phyloP scores from a whole-genome alignment of 768 basidiomycete genomes.

The Calocera viscosa region DNA sequence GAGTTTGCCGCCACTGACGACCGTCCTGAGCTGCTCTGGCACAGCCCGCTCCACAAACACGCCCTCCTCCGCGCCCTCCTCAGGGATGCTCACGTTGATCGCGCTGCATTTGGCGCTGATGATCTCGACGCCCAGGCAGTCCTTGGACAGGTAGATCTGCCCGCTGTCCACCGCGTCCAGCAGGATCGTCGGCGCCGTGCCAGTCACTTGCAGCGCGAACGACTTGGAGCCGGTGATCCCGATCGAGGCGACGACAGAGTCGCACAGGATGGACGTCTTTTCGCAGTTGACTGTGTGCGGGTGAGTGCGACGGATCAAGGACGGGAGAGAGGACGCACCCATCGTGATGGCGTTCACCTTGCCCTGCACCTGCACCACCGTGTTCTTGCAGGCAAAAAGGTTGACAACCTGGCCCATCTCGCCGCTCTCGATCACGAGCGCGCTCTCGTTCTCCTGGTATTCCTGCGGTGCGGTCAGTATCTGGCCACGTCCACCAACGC shows the following conservation, averaged over 20 bases:
- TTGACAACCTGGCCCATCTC: conserved; percentile 76
- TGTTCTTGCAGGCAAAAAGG: conserved; percentile 80
- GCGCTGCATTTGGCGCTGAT: conserved; percentile 88
- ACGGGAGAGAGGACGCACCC: conserved; percentile 37
- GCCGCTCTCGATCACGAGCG: conserved; percentile 58
- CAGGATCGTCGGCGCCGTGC: conserved; percentile 80
- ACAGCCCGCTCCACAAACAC: conserved; percentile 79
- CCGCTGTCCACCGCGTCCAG: conserved; percentile 92
- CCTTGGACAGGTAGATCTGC: conserved; percentile 82
- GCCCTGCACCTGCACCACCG: conserved; percentile 70
- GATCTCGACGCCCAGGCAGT: conserved; percentile 68
- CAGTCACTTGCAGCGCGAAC: conserved; percentile 84
- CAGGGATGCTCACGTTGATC: conserved; percentile 81
- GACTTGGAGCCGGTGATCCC: conserved; percentile 85
- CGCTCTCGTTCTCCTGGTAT: conserved; percentile 71
- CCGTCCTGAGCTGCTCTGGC: conserved; percentile 91
- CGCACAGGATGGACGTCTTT: conserved; percentile 77
- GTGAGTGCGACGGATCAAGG: background rate
- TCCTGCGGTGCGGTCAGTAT: conserved; percentile 42
- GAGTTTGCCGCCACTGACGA: conserved; percentile 67
- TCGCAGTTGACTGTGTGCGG: conserved; percentile 59
- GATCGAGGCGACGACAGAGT: conserved; percentile 84
- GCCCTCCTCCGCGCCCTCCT: conserved; percentile 81
- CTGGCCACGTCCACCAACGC: background rate
- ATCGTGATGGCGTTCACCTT: conserved; percentile 91